Conservation (phyloP, 805 yeast genomes). For the Schwanniomyces occidentalis region DNA sequence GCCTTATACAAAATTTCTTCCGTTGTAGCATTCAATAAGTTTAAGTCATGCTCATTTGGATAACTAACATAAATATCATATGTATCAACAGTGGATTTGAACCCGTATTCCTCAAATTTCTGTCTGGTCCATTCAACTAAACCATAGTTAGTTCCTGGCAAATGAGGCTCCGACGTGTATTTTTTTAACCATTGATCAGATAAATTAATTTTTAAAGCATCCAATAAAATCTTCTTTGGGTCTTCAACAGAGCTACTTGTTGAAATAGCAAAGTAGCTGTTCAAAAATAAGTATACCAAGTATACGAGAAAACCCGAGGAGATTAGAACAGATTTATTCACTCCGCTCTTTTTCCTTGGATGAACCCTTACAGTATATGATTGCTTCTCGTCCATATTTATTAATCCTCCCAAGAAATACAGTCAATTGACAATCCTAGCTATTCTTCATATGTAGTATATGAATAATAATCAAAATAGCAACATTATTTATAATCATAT, state of each 20-base stretch:
- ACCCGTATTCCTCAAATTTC: conserved; percentile 52
- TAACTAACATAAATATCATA: conserved; percentile 58
- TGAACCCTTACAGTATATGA: background rate
- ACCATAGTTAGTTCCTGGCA: conserved; percentile 46
- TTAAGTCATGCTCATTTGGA: conserved; percentile 48
- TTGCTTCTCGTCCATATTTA: conserved; percentile 4
- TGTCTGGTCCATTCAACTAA: conserved; percentile 51
- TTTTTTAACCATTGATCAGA: conserved; percentile 45
- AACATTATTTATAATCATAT: no score
- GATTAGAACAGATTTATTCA: background rate
- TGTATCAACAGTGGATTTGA: conserved; percentile 49
- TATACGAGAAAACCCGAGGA: no score
- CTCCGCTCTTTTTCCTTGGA: background rate
- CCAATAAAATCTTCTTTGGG: conserved; percentile 14
- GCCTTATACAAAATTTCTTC: conserved; percentile 46
- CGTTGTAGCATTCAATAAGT: conserved; percentile 29
- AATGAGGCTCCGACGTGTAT: conserved; percentile 44
- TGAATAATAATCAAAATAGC: no score
- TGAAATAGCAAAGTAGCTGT: no score
- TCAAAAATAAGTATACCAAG: no score
- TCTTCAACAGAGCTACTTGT: background rate
- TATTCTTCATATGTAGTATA: no score
- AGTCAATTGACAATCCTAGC: no score
- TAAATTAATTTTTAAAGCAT: conserved; percentile 33
- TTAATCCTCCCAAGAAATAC: no score